Conservation (phyloP, 768 basidiomycete genomes). For the Coprinopsis cinerea region DNA sequence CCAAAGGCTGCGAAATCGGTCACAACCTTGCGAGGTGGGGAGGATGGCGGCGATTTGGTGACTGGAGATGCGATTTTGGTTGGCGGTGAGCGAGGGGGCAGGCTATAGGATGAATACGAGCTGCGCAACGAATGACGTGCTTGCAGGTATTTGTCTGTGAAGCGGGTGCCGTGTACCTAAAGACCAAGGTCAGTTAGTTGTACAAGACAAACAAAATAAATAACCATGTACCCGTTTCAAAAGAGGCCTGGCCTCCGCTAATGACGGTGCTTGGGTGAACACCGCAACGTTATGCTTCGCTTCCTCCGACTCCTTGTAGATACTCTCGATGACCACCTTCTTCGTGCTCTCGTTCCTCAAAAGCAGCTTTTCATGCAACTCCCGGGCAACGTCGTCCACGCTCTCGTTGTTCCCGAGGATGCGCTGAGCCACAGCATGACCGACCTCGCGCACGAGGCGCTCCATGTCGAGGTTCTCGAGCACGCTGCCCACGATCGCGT, state of each 20-base stretch:
- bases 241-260: constrained; percentile 68
- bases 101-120: constrained; percentile 44
- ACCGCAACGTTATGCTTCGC: constrained; percentile 85
- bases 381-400: constrained; percentile 93
- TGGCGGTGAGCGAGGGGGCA: constrained; percentile 26
- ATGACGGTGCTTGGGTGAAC: constrained; percentile 66
- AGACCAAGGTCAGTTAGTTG: background rate
- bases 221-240: constrained; percentile 63
- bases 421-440: constrained; percentile 85
- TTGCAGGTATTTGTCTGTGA: constrained; percentile 93
- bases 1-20: constrained; percentile 86
- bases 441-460: constrained; percentile 89
- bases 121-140: constrained; percentile 57
- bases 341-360: constrained; percentile 95
- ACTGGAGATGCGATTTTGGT: constrained; percentile 20
- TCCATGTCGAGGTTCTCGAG: constrained; percentile 99
- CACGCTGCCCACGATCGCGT: constrained; percentile 95
- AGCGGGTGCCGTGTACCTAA: constrained; percentile 90
- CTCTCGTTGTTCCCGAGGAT: constrained; percentile 92
- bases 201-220: constrained; percentile 4
- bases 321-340: constrained; percentile 93
- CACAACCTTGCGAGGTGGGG: constrained; percentile 83
- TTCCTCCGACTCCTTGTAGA: constrained; percentile 89
- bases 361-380: constrained; percentile 86
- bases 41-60: constrained; percentile 28